These are phyloP conservation scores for Komagataea norvegica DNA, from an alignment of 1,139 yeast species.

Conservation along the genomic window DNA sequence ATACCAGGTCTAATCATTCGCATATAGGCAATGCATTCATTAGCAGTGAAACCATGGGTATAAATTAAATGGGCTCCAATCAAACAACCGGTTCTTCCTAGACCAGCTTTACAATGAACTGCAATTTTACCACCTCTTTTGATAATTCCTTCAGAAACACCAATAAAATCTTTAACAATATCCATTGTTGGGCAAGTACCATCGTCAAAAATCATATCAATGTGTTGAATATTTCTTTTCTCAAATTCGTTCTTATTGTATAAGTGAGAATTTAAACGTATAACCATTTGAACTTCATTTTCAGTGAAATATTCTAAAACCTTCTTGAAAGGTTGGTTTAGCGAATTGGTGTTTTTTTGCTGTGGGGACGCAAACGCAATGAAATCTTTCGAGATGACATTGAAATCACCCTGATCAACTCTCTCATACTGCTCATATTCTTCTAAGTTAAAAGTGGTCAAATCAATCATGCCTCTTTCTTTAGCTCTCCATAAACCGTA, in stretches of 20 bases:
- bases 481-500: constrained; percentile 99
- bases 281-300: constrained; percentile 81
- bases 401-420: constrained; percentile 96
- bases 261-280: constrained; percentile 84
- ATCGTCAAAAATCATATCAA: constrained; percentile 95
- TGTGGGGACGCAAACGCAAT: constrained; percentile 98
- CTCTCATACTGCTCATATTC: constrained; percentile 92
- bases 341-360: constrained; percentile 42
- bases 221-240: constrained; percentile 76
- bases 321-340: constrained; percentile 72
- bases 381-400: constrained; percentile 85
- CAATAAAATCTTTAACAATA: constrained; percentile 85
- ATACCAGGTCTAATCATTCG: constrained; percentile 95
- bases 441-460: constrained; percentile 84
- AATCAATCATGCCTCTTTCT: constrained; percentile 81
- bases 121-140: constrained; percentile 86
- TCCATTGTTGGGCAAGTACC: constrained; percentile 97
- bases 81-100: constrained; percentile 95
- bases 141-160: constrained; percentile 89
- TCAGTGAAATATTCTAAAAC: constrained; percentile 72
- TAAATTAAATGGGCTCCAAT: constrained; percentile 96
- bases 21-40: constrained; percentile 94
- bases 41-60: constrained; percentile 95
- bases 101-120: constrained; percentile 96
- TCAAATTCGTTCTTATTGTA: constrained; percentile 84